Percentiles rank a stretch among this genome's conserved stretches.
phyloP scores from a whole-genome alignment of 495 filamentous ascomycete genomes.

The Aspergillus sclerotioniger region DNA sequence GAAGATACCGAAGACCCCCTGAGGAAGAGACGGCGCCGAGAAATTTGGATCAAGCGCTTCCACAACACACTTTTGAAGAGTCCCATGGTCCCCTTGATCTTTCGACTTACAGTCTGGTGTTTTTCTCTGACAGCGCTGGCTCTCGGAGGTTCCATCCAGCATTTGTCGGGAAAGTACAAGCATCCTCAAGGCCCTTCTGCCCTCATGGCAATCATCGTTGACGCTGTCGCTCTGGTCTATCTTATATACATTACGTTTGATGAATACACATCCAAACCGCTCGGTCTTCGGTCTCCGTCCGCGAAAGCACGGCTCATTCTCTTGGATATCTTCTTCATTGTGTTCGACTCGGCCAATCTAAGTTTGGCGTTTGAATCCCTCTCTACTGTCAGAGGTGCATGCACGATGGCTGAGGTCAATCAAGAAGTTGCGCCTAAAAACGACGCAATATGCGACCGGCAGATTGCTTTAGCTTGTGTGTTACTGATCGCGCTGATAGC shows the following conservation, averaged over 20 bases:
- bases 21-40: conserved; percentile 40
- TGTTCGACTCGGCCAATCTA: conserved; percentile 90
- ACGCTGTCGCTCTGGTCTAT: conserved; percentile 85
- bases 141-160: conserved; percentile 71
- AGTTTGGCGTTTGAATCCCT: conserved; percentile 84
- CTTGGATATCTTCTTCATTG: conserved; percentile 91
- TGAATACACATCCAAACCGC: conserved; percentile 90
- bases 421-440: conserved; percentile 38
- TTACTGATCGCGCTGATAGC: conserved; percentile 80
- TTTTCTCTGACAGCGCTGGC: conserved; percentile 83
- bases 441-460: conserved; percentile 60
- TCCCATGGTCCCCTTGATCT: conserved; percentile 78
- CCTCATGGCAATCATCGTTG: conserved; percentile 86
- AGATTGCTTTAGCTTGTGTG: conserved; percentile 76
- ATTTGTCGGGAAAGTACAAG: conserved; percentile 47
- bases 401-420: conserved; percentile 43
- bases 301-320: conserved; percentile 86
- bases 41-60: conserved; percentile 54
- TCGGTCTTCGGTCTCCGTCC: conserved; percentile 77
- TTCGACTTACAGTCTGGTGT: conserved; percentile 77
- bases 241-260: conserved; percentile 92
- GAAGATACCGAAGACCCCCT: conserved; percentile 50
- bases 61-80: conserved; percentile 65
- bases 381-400: conserved; percentile 66
- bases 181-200: conserved; percentile 67